phyloP scores from a whole-genome alignment of 2,329 filamentous ascomycete genomes.

The Aspergillus costaricaensis region DNA sequence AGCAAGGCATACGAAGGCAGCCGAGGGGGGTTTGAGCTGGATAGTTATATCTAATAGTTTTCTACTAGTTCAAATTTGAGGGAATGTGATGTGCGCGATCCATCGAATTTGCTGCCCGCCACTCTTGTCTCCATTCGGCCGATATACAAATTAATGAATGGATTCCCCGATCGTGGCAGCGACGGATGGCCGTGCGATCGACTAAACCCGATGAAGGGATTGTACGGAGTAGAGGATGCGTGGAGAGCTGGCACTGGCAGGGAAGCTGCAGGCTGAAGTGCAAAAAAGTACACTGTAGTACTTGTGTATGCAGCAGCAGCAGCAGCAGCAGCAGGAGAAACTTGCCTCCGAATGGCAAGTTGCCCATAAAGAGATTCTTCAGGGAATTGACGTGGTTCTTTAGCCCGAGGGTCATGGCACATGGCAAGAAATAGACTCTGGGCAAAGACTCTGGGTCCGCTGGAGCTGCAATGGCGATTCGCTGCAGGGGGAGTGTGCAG shows the following conservation, averaged over 20 bases:
- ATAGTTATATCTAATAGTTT: slow-evolving; percentile 1
- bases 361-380: neutral
- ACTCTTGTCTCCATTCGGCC: neutral
- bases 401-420: neutral
- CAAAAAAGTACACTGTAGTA: too few relatives aligned
- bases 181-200: too few relatives aligned
- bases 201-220: neutral
- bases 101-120: neutral
- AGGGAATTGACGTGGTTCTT: neutral
- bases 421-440: neutral
- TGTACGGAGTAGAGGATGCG: neutral
- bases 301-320: neutral
- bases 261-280: neutral
- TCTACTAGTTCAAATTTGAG: neutral
- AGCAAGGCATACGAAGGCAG: neutral
- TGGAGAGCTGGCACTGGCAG: neutral
- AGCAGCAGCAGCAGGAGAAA: neutral
- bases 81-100: neutral
- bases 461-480: neutral
- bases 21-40: neutral
- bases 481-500: neutral
- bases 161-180: neutral
- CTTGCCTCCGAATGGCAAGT: neutral
- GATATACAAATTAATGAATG: neutral
- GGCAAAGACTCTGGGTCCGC: neutral